Base-by-base conservation (phyloP, 192 early-diverging fungal species). In the Diversispora epigaea region DNA sequence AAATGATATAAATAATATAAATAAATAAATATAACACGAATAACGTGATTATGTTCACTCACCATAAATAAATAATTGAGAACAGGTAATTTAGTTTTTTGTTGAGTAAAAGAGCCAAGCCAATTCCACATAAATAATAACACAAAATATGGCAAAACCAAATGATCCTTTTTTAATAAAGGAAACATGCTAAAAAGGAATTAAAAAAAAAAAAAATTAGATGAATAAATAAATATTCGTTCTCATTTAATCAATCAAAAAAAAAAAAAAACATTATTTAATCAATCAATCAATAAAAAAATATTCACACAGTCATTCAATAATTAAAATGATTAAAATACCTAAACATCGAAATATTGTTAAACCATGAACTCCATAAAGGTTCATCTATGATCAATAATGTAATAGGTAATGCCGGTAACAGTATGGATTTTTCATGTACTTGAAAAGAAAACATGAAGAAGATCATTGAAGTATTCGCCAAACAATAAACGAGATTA, bases 391-490 rank as follows among this genome's bases (percentile, higher is more conserved):
- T 32, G 5, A 93, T 83, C 69, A 97, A 76, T 56, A 98, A 76
- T 3, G 89, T 89, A 11, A 92, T 87, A 0, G 95, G 93, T 19
- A 94, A 80, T 4, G 87, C 70, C 1, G 97, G 96, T 8, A 99
- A 78, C 47, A 99, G 79, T 52, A 99, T 98, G 0, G 92, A 93
- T 79, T 99, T 99, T 78, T 99, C 97, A 80, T 99, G 97, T 6
- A 98, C 92, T 84, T 98, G 96, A 85, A 99, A 99, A 10, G 96
- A 94, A 66, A 97, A 93, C 75, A 99, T 77, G 84, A 96, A 99
- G 77, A 99, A 99, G 5, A 90, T 92, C 39, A 99, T 80, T 4
- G 94, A 92, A 1, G 86, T 86, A 76, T 90, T 92, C 50, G 91
- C 75, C 46, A 97, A 76, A 2, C 90, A 83, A 68, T 94, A 93